Evolutionary conservation across 192 early-diverging fungal genomes (phyloP).

Genomic region (Umbelopsis ramanniana): DNA sequence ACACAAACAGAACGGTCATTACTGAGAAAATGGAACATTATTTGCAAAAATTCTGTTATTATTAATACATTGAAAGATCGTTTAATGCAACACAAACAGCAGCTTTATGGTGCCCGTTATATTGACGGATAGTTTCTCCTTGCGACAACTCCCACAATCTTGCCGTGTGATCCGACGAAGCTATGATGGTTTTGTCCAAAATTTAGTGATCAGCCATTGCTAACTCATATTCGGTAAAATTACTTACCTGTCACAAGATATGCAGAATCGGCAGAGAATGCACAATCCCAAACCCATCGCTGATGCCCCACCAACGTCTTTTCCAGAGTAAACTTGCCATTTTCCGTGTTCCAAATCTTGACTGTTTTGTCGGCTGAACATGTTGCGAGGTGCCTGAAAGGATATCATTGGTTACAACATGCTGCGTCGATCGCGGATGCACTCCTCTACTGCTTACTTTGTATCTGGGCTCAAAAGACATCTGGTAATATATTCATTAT

Average conservation of each 20-base stretch:
- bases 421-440: too few species aligned
- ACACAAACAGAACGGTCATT: not conserved
- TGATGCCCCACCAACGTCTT: slow-evolving; percentile 83
- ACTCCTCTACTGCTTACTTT: slow-evolving; percentile 51
- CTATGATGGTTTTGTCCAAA: slow-evolving; percentile 33
- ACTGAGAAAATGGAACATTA: not conserved
- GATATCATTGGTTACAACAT: not conserved
- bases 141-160: slow-evolving; percentile 80
- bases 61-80: slow-evolving; percentile 61
- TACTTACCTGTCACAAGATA: slow-evolving; percentile 77
- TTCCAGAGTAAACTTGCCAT: slow-evolving; percentile 63
- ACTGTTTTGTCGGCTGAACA: slow-evolving; percentile 89
- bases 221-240: not conserved
- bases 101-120: slow-evolving; percentile 90
- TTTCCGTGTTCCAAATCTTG: slow-evolving; percentile 78
- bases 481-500: slow-evolving; percentile 83
- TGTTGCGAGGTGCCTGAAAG: slow-evolving; percentile 70
- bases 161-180: slow-evolving; percentile 84
- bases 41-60: not conserved
- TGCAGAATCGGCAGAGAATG: slow-evolving; percentile 90
- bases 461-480: slow-evolving; percentile 85
- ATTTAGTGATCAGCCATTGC: not conserved
- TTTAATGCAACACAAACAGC: slow-evolving; percentile 87
- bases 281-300: slow-evolving; percentile 93
- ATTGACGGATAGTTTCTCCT: slow-evolving; percentile 82